These are phyloP conservation scores for Dionaea muscipula DNA, from an alignment of 179 eudicot genomes.

Conservation along the genomic window DNA sequence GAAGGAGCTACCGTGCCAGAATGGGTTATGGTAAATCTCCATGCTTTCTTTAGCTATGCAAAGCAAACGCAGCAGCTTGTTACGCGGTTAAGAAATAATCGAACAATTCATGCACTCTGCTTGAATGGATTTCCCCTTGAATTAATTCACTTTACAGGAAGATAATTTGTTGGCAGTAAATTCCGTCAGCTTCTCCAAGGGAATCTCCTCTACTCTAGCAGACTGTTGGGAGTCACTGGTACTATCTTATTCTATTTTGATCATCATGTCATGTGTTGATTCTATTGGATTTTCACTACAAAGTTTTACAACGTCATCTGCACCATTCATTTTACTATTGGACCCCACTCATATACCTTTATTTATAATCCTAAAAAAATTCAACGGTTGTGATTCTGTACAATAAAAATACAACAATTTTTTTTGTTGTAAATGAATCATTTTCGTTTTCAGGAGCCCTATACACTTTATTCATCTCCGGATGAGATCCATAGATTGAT, in stretches of 20 bases:
- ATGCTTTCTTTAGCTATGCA: conserved; percentile 4
- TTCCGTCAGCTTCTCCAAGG: conserved; percentile 58
- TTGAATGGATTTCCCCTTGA: neutral
- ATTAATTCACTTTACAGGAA: conserved; percentile 29
- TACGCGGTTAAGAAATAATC: no score
- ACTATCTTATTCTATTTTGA: no score
- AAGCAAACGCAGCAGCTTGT: no score
- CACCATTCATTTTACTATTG: no score
- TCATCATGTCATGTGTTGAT: no score
- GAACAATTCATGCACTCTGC: no score
- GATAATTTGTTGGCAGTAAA: conserved; percentile 46
- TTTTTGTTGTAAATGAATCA: neutral
- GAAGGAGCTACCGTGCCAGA: conserved; percentile 59
- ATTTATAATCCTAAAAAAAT: no score
- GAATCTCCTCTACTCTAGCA: conserved; percentile 41
- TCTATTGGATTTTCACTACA: no score
- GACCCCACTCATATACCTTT: no score
- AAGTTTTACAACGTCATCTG: no score
- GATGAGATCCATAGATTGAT: conserved; percentile 58
- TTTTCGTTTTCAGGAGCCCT: conserved; percentile 40
- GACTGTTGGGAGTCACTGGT: conserved; percentile 61
- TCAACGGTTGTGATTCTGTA: no score
- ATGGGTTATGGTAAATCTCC: conserved; percentile 62
- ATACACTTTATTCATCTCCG: conserved; percentile 55
- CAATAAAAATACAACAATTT: no score